Evolutionary conservation across 768 basidiomycete species (phyloP).

Genomic region (Boletus patriciae): DNA sequence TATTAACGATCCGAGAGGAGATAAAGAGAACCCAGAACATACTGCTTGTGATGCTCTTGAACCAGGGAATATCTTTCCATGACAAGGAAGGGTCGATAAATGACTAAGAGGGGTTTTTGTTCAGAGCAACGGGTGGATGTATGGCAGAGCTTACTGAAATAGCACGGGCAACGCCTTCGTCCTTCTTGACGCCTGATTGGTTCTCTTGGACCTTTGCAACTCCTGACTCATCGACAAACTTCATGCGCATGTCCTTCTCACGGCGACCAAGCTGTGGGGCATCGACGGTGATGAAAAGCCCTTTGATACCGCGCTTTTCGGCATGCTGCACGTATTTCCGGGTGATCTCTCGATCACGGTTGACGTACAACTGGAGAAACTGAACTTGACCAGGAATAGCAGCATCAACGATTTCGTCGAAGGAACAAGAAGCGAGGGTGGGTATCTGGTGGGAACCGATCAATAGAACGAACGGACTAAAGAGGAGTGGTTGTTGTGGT

Average conservation of each 20-base stretch:
- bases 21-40: slow-evolving; percentile 21
- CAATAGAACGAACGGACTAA: neutral
- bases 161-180: slow-evolving; percentile 83
- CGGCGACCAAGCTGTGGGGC: slow-evolving; percentile 90
- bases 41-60: slow-evolving; percentile 72
- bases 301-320: slow-evolving; percentile 83
- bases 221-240: slow-evolving; percentile 70
- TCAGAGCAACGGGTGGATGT: slow-evolving; percentile 31
- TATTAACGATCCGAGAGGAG: neutral
- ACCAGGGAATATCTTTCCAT: slow-evolving; percentile 66
- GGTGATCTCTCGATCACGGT: slow-evolving; percentile 83
- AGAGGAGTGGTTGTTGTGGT: neutral
- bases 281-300: slow-evolving; percentile 91
- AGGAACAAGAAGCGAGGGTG: slow-evolving; percentile 87
- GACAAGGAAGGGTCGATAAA: slow-evolving; percentile 89
- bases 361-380: slow-evolving; percentile 87
- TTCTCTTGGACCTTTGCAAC: slow-evolving; percentile 27
- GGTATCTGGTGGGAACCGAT: slow-evolving; percentile 75
- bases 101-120: slow-evolving; percentile 45
- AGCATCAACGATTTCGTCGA: slow-evolving; percentile 87
- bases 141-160: slow-evolving; percentile 60
- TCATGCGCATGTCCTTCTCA: slow-evolving; percentile 94
- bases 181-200: slow-evolving; percentile 34
- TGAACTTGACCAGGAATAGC: slow-evolving; percentile 73
- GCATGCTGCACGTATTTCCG: slow-evolving; percentile 85